These are phyloP conservation scores for Pyropia yezoensis DNA, from an alignment of 23 red algal genomes.

Conservation along the genomic window DNA sequence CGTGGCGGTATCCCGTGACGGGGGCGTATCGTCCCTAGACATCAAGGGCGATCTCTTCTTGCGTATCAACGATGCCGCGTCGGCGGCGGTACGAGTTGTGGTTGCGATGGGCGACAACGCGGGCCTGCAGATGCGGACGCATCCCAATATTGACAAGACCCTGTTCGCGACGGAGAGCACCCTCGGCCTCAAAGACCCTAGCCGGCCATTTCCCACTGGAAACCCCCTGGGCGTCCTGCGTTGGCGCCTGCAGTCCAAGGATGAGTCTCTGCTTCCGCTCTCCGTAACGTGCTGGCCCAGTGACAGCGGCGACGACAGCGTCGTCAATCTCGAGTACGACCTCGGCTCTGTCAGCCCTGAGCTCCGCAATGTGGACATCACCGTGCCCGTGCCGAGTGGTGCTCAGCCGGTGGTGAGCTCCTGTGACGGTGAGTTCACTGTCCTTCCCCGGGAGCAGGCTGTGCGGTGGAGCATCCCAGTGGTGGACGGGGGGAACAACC, in stretches of 20 bases:
- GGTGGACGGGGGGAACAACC: conserved; percentile 59
- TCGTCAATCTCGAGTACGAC: conserved; percentile 96
- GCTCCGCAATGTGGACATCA: conserved; percentile 67
- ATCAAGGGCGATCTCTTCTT: conserved; percentile 91
- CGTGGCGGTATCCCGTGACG: conserved; percentile 60
- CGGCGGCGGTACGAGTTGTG: conserved; percentile 47
- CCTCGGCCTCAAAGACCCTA: conserved; percentile 69
- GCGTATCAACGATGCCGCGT: conserved; percentile 60
- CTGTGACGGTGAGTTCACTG: conserved; percentile 78
- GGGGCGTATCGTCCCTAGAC: conserved; percentile 78
- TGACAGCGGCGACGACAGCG: conserved; percentile 60
- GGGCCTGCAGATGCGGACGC: conserved; percentile 72
- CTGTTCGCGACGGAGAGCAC: conserved; percentile 47
- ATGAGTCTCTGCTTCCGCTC: conserved; percentile 78
- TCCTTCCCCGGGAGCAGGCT: conserved; percentile 46
- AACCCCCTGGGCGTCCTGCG: conserved; percentile 81
- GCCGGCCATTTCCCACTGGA: conserved; percentile 72
- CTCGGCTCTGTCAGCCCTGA: conserved; percentile 24
- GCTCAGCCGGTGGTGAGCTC: conserved; percentile 57
- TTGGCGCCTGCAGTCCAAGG: conserved; percentile 74
- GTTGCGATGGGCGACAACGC: conserved; percentile 30
- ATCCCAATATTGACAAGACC: conserved; percentile 88
- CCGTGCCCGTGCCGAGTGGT: conserved; percentile 58
- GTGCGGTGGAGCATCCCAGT: conserved; percentile 73
- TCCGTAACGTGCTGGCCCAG: conserved; percentile 94